phyloP scores from a whole-genome alignment of 2,329 filamentous ascomycete species.

The Moelleriella libera region DNA sequence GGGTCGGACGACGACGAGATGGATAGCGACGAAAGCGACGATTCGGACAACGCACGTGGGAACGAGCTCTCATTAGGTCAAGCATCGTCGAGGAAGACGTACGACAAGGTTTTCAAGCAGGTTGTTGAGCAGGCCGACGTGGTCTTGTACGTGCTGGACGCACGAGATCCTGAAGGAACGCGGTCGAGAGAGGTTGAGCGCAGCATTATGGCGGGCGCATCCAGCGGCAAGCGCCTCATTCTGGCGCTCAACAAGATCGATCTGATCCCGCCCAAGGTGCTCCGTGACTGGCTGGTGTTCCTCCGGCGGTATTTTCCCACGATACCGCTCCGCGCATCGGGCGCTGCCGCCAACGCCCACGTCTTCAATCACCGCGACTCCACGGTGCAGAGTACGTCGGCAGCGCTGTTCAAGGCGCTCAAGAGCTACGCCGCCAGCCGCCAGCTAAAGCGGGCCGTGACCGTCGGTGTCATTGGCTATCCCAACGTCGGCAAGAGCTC shows the following conservation, averaged over 20 bases:
- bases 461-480: constrained; percentile 88
- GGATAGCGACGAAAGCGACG: constrained; percentile 23
- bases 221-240: constrained; percentile 74
- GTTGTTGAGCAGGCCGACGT: constrained; percentile 84
- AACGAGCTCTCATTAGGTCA: constrained; percentile 35
- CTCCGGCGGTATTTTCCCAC: constrained; percentile 85
- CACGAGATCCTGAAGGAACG: constrained; percentile 80
- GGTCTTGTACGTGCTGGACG: constrained; percentile 83
- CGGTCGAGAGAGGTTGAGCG: constrained; percentile 83
- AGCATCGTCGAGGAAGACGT: constrained; percentile 64
- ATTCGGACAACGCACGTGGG: constrained; percentile 31
- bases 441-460: constrained; percentile 77
- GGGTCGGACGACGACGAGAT: constrained; percentile 46
- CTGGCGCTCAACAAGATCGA: constrained; percentile 94
- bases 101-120: constrained; percentile 92
- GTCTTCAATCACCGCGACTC: constrained; percentile 87
- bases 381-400: constrained; percentile 73
- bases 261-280: constrained; percentile 65
- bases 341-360: constrained; percentile 69
- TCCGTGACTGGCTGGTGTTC: constrained; percentile 74
- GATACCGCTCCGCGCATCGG: constrained; percentile 73
- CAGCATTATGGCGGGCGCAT: constrained; percentile 76
- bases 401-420: constrained; percentile 73
- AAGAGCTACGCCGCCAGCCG: constrained; percentile 77
- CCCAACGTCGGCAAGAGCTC: constrained; percentile 95